Percentiles rank a stretch among this genome's conserved stretches.
Evolutionary conservation across 208 protist species (phyloP).

Genomic region (Trypanosoma caninum): DNA sequence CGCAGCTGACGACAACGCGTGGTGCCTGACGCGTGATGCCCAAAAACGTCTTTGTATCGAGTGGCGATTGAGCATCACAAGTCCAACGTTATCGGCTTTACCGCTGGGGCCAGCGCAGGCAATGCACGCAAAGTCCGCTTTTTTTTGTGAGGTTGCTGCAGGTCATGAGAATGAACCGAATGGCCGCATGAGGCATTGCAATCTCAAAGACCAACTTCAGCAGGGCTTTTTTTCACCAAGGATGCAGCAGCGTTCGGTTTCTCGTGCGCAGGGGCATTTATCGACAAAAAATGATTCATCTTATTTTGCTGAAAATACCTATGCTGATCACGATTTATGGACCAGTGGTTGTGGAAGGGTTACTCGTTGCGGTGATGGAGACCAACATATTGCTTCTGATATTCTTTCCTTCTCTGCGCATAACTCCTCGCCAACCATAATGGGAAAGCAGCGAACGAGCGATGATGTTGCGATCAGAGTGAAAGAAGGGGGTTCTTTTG

Average conservation of each 20-base stretch:
- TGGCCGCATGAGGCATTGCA: no score
- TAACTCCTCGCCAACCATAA: background rate
- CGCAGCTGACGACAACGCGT: slow-evolving; percentile 1
- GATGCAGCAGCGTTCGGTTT: background rate
- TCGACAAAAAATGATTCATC: background rate
- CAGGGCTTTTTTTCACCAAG: background rate
- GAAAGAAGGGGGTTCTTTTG: background rate
- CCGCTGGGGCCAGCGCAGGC: background rate
- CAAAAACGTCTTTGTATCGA: slow-evolving; percentile 7
- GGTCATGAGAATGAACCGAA: no score
- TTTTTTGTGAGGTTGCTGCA: no score
- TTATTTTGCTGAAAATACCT: background rate
- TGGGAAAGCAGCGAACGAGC: background rate
- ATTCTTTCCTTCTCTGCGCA: no score
- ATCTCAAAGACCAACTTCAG: background rate
- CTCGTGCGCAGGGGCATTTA: background rate
- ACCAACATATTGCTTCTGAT: no score
- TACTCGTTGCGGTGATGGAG: background rate
- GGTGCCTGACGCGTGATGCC: background rate
- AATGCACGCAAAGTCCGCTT: no score
- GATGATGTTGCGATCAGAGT: background rate
- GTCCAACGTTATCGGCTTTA: slow-evolving; percentile 3
- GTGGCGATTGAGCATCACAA: background rate
- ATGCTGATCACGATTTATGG: background rate
- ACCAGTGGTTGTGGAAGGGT: slow-evolving; percentile 13